Conservation (phyloP, 805 yeast species). For the Myxozyma sirexii region DNA sequence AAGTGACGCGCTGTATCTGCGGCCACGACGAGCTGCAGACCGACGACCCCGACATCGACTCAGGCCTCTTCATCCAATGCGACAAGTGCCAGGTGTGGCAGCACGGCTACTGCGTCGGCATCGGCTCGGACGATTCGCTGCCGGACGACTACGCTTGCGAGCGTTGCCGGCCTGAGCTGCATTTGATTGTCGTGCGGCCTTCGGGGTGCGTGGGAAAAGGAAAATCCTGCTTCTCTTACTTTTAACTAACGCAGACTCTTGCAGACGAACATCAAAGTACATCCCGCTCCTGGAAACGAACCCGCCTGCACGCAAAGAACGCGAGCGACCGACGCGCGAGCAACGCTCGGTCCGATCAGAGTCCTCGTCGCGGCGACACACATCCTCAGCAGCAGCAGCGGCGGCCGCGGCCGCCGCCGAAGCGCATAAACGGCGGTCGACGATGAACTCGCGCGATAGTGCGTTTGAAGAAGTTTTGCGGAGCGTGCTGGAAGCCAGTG, state of each 20-base stretch:
- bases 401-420: slow-evolving; percentile 15
- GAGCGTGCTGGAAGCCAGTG: slow-evolving; percentile 47
- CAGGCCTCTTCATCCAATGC: slow-evolving; percentile 94
- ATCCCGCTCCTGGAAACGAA: slow-evolving; percentile 47
- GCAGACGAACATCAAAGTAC: slow-evolving; percentile 51
- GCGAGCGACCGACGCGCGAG: slow-evolving; percentile 1
- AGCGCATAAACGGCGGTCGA: slow-evolving; percentile 39
- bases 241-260: no score
- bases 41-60: slow-evolving; percentile 65
- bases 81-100: slow-evolving; percentile 96
- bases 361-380: neutral
- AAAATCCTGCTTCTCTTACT: no score
- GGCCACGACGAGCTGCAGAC: slow-evolving; percentile 53
- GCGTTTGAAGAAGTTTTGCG: slow-evolving; percentile 45
- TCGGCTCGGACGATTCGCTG: slow-evolving; percentile 68
- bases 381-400: slow-evolving; percentile 1
- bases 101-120: slow-evolving; percentile 94
- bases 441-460: slow-evolving; percentile 42
- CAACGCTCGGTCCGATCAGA: neutral
- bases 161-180: slow-evolving; percentile 82
- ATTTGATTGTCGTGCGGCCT: slow-evolving; percentile 54
- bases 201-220: slow-evolving; percentile 46
- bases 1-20: slow-evolving; percentile 59
- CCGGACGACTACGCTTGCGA: slow-evolving; percentile 98
- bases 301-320: slow-evolving; percentile 20